Base-by-base conservation (phyloP, 768 basidiomycete species). In the Tricholoma matsutake region DNA sequence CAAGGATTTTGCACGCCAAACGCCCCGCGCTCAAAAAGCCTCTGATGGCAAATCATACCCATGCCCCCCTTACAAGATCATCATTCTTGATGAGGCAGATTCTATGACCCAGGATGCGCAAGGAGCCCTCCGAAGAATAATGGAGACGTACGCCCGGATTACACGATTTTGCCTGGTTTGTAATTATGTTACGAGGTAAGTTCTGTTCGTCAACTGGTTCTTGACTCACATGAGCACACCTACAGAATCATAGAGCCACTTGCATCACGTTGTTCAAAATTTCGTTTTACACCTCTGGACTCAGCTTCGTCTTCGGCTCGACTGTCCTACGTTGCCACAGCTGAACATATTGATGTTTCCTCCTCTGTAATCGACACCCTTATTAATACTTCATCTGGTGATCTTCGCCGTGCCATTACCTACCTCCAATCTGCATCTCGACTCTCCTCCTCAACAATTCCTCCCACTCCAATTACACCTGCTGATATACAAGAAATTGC, bases 31-130 rank as follows among this genome's bases (percentile, higher is more conserved):
- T n/a, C 86, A 90, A 70, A 73, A 83, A 13, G 74, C 88, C n/a
- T 88, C 88, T 0, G 89, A 92, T 64, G 87, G 87, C 22, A 91
- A 91, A 69, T 83, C 79, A 45, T 98, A 98, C 70, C 96, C 96
- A 47, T 96, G 92, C 72, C 97, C 97, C 13, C 97, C 97, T 0
- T 99, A 93, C 81, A 99, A 99, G 73, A 96, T 99, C 64, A 90
- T 99, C 70, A 98, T 99, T 63, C 85, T 99, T 25, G 97, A 99
- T 68, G 97, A 99, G 76, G 97, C 97, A 20, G 97, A 99, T 73
- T 96, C 94, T 5, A 99, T 99, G 97, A 99, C 97, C 5, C 96
- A 98, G 76, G 97, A 99, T 71, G 97, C 97, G 4, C 97, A 99
- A 73, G 95, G 91, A 34, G 97, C 97, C 0, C 79, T 99, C 41